phyloP scores from a whole-genome alignment of 441 rosid genomes.

The Capsella rubella region DNA sequence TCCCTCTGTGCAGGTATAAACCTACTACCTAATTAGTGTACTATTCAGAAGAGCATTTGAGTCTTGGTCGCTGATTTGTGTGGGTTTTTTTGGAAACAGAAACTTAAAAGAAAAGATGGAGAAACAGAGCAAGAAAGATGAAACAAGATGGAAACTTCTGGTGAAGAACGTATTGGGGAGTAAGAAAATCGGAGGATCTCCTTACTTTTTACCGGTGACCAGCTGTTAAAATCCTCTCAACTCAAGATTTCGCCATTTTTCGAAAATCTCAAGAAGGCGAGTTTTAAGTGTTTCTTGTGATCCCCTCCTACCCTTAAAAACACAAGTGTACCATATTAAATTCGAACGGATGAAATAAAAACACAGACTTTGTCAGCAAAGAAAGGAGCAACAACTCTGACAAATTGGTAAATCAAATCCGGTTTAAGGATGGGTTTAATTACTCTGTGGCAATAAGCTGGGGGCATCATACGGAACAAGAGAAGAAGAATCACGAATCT shows the following conservation, averaged over 20 bases:
- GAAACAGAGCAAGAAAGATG: conserved; percentile 86
- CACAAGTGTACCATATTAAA: conserved; percentile 29
- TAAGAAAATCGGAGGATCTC: conserved; percentile 61
- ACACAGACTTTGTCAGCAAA: conserved; percentile 15
- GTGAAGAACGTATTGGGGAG: conserved; percentile 69
- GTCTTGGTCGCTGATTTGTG: not conserved
- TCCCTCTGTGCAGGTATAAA: conserved; percentile 81
- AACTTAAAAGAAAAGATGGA: conserved; percentile 70
- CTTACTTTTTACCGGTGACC: conserved; percentile 51
- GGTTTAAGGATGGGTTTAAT: not conserved
- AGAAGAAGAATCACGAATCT: conserved; percentile 27
- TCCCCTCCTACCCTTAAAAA: not conserved
- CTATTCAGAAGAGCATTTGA: no score
- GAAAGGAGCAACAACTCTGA: not conserved
- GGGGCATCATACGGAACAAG: not conserved
- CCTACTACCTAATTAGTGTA: no score
- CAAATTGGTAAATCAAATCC: not conserved
- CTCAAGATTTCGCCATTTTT: conserved; percentile 6
- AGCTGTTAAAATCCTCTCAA: conserved; percentile 14
- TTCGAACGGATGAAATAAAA: conserved; percentile 4
- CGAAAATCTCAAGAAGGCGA: conserved; percentile 37
- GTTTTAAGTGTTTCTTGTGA: conserved; percentile 46
- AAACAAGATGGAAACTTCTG: conserved; percentile 77
- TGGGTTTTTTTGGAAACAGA: conserved; percentile 43
- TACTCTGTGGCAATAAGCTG: conserved; percentile 4